Conservation (phyloP, 73 alveolate genomes). For the Paramecium bursaria region DNA sequence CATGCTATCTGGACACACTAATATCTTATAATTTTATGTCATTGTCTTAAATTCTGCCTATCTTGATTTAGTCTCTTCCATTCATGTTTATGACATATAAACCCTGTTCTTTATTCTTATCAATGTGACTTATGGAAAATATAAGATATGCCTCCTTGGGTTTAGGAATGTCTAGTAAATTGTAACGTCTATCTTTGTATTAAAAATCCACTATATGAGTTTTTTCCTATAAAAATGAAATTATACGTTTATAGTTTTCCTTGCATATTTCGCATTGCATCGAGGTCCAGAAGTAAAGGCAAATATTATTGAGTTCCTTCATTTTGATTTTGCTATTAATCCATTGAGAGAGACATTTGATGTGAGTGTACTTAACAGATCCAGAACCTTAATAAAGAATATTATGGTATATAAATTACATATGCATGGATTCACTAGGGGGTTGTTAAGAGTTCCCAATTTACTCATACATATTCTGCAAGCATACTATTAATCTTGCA, state of each 20-base stretch:
- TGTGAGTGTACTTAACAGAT: constrained; percentile 51
- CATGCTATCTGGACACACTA: constrained; percentile 45
- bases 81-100: constrained; percentile 50
- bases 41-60: constrained; percentile 54
- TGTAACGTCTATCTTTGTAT: constrained; percentile 21
- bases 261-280: constrained; percentile 40
- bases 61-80: constrained; percentile 30
- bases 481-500: background rate
- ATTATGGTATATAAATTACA: no score
- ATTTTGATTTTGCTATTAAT: constrained; percentile 34
- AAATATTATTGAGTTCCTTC: constrained; percentile 30
- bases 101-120: constrained; percentile 54
- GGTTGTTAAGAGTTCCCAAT: constrained; percentile 36
- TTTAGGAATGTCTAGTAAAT: constrained; percentile 40
- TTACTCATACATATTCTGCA: constrained; percentile 59
- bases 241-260: constrained; percentile 26
- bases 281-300: constrained; percentile 12
- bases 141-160: constrained; percentile 59
- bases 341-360: constrained; percentile 44
- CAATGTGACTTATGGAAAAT: constrained; percentile 53
- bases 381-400: constrained; percentile 66
- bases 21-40: constrained; percentile 49
- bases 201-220: constrained; percentile 38
- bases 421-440: constrained; percentile 29
- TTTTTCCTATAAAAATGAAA: background rate